These are phyloP conservation scores for Aspergillus coremiiformis DNA, from an alignment of 495 filamentous ascomycete genomes.

Conservation along the genomic window DNA sequence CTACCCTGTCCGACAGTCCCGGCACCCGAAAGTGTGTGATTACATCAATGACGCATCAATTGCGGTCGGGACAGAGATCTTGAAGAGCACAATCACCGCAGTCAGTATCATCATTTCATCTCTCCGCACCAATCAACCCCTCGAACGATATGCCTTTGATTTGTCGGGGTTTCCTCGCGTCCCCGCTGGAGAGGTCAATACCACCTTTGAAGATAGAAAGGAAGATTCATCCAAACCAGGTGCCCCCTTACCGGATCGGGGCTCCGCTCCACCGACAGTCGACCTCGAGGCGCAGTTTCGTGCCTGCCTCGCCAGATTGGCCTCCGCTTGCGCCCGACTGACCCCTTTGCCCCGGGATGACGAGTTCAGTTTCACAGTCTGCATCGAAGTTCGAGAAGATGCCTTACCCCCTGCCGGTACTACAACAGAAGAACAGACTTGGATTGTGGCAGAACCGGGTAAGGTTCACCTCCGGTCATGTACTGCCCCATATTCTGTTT, in stretches of 20 bases:
- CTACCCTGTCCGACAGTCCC: constrained; percentile 78
- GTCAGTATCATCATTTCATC: constrained; percentile 73
- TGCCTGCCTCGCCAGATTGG: constrained; percentile 44
- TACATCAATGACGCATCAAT: constrained; percentile 83
- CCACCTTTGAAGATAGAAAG: constrained; percentile 45
- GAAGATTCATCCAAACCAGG: constrained; percentile 38
- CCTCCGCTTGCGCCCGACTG: constrained; percentile 51
- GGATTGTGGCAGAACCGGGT: constrained; percentile 48
- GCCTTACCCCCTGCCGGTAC: constrained; percentile 66
- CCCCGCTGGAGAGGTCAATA: constrained; percentile 41
- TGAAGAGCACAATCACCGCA: constrained; percentile 59
- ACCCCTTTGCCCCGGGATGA: constrained; percentile 56
- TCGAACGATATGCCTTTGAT: constrained; percentile 87
- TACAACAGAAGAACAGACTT: constrained; percentile 44
- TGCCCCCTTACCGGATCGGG: constrained; percentile 28
- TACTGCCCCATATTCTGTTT: constrained; percentile 41
- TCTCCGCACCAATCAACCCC: constrained; percentile 41
- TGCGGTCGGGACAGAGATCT: constrained; percentile 66
- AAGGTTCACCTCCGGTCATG: constrained; percentile 40
- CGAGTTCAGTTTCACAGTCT: constrained; percentile 77
- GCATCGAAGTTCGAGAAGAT: constrained; percentile 73
- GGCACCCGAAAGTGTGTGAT: constrained; percentile 83
- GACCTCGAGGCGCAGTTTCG: constrained; percentile 71
- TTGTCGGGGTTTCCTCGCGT: constrained; percentile 65
- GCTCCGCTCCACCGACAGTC: constrained; percentile 32